These are phyloP conservation scores for Sporothrix pseudoabietina DNA, from an alignment of 2,329 filamentous ascomycete genomes.

Conservation along the genomic window DNA sequence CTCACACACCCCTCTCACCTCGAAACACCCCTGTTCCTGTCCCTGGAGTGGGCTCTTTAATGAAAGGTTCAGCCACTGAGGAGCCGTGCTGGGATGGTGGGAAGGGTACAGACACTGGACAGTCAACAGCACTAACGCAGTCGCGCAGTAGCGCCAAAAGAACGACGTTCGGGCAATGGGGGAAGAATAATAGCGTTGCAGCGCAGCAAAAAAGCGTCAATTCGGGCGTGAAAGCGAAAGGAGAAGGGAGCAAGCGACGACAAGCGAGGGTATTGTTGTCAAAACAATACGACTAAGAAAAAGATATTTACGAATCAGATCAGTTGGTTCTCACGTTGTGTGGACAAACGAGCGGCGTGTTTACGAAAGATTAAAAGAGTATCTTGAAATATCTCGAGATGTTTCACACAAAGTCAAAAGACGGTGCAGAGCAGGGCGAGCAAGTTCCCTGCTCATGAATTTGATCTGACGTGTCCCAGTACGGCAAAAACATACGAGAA, in stretches of 20 bases:
- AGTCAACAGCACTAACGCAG: constrained; percentile 30
- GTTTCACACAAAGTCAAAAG: background rate
- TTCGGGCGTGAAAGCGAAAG: background rate
- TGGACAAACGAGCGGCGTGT: background rate
- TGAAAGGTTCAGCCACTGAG: constrained; percentile 30
- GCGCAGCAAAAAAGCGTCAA: background rate
- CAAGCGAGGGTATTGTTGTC: background rate
- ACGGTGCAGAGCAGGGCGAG: background rate
- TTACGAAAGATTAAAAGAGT: background rate
- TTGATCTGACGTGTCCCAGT: background rate
- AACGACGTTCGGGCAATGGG: constrained; percentile 7
- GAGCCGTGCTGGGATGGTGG: constrained; percentile 18
- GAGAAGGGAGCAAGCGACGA: background rate
- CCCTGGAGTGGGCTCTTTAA: constrained; percentile 24
- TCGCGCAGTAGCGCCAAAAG: constrained; percentile 31
- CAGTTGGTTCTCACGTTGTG: background rate
- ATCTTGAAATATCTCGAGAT: background rate
- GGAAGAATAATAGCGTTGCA: constrained; percentile 11
- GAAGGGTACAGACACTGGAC: constrained; percentile 9
- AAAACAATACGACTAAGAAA: background rate
- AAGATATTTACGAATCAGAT: background rate
- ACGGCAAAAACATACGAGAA: background rate
- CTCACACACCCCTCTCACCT: constrained; percentile 11
- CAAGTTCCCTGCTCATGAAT: background rate
- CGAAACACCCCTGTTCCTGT: constrained; percentile 22